These are phyloP conservation scores for Neurospora cerealis DNA, from an alignment of 495 filamentous ascomycete genomes.

Conservation along the genomic window DNA sequence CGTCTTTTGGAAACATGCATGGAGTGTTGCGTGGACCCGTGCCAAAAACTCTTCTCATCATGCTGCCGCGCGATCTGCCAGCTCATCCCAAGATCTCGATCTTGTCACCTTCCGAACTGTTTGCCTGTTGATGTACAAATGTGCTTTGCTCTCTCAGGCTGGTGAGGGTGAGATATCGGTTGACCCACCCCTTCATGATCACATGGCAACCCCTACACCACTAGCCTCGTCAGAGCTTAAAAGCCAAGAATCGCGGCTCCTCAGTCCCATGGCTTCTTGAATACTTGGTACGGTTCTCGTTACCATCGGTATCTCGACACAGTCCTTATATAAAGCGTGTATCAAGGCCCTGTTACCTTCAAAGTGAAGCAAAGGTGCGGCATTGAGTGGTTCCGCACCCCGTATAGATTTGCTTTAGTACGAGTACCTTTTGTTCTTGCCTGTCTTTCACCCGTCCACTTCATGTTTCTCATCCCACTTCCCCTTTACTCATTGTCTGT, in stretches of 20 bases:
- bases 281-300: background rate
- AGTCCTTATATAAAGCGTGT: background rate
- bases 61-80: background rate
- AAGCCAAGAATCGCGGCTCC: background rate
- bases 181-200: background rate
- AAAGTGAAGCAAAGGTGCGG: background rate
- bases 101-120: background rate
- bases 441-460: background rate
- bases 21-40: background rate
- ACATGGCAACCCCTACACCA: background rate
- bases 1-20: background rate
- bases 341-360: background rate
- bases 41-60: background rate
- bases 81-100: background rate
- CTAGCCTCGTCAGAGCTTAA: background rate
- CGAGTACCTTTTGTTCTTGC: background rate
- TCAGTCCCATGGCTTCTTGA: background rate
- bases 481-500: background rate
- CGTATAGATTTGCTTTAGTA: background rate
- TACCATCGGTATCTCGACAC: background rate
- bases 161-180: background rate
- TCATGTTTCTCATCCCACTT: background rate
- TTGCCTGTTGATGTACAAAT: background rate
- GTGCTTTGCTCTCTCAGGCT: background rate
- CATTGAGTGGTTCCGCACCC: background rate